These are phyloP conservation scores for Pharus latifolius DNA, from an alignment of 176 grass and related monocot species.

Conservation along the genomic window DNA sequence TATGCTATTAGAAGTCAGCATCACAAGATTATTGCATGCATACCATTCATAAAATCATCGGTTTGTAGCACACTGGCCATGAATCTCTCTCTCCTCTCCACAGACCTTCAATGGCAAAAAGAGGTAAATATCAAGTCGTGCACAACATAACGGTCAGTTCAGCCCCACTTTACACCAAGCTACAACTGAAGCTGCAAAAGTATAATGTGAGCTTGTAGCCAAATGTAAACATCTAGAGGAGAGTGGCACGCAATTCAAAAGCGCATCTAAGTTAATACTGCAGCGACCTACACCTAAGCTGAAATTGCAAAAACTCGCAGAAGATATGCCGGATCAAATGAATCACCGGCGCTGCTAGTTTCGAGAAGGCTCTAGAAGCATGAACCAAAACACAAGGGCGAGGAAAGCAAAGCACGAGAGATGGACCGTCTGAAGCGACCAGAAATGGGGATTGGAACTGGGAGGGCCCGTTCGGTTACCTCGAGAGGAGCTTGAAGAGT, in stretches of 20 bases:
- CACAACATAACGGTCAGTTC: no score
- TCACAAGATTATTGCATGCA: not conserved
- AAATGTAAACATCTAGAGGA: no score
- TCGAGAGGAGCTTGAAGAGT: constrained; percentile 31
- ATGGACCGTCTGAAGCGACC: not conserved
- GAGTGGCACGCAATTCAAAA: no score
- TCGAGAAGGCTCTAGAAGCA: not conserved
- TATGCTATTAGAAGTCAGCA: not conserved
- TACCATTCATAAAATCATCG: not conserved
- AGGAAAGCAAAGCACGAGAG: not conserved
- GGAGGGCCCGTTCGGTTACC: constrained; percentile 10
- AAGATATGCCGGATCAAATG: no score
- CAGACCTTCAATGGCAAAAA: constrained; percentile 1
- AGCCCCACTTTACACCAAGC: no score
- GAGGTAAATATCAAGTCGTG: not conserved
- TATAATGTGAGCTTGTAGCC: no score
- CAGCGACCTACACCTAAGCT: no score
- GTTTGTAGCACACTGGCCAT: constrained; percentile 19
- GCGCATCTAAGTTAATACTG: no score
- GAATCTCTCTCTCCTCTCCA: constrained; percentile 27
- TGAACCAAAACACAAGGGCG: not conserved
- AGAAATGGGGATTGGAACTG: not conserved
- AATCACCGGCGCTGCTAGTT: no score
- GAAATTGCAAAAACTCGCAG: no score
- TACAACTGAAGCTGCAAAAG: no score